Conservation (phyloP, 805 yeast genomes). For the Torulaspora franciscae region DNA sequence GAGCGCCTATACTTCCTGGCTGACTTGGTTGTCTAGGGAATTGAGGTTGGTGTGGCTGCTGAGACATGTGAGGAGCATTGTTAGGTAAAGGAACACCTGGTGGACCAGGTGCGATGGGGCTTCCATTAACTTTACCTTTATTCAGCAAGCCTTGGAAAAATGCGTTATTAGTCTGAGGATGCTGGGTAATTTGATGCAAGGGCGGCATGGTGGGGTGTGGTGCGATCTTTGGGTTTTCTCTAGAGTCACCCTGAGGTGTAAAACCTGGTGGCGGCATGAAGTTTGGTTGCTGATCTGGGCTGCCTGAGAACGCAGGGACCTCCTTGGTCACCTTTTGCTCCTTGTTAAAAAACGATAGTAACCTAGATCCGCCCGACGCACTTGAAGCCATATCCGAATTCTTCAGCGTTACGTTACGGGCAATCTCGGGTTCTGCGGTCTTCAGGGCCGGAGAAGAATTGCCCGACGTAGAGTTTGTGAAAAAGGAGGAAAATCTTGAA, state of each 20-base stretch:
- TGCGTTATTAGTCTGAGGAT: conserved; percentile 22
- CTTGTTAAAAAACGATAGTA: conserved; percentile 32
- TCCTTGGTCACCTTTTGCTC: conserved; percentile 6
- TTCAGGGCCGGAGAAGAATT: conserved; percentile 8
- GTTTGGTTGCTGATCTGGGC: conserved; percentile 1
- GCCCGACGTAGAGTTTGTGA: conserved; percentile 22
- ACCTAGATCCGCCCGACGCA: conserved; percentile 27
- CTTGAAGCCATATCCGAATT: conserved; percentile 4
- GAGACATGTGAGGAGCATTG: conserved; percentile 3
- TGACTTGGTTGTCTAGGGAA: conserved; percentile 16
- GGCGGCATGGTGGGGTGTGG: background rate
- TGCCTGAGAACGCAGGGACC: background rate
- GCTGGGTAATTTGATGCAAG: conserved; percentile 2
- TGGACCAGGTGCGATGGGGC: conserved; percentile 8
- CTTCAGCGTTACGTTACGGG: background rate
- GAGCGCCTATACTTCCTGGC: conserved; percentile 9
- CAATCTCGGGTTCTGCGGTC: background rate
- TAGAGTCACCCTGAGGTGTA: conserved; percentile 1
- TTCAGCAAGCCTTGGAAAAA: conserved; percentile 33
- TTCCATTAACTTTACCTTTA: conserved; percentile 22
- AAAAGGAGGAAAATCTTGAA: conserved; percentile 38
- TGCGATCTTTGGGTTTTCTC: background rate
- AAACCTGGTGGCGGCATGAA: conserved; percentile 16
- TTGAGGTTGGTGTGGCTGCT: conserved; percentile 9
- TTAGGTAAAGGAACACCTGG: conserved; percentile 17